These are phyloP conservation scores for Fusarium sp. DNA, from an alignment of 2,329 filamentous ascomycete genomes.

Conservation along the genomic window DNA sequence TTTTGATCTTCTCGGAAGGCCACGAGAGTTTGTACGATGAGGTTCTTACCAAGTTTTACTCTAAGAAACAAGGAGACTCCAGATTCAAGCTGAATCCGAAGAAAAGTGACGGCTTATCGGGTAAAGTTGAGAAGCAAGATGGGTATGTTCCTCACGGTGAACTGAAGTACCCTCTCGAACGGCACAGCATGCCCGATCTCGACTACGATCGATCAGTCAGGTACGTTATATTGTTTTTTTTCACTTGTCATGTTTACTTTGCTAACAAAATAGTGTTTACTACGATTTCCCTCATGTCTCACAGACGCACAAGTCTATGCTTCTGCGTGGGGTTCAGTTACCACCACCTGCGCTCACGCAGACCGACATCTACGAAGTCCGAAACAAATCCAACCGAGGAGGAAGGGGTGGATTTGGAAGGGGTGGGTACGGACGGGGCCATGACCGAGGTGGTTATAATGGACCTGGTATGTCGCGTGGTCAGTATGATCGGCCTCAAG, in stretches of 20 bases:
- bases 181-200: conserved; percentile 79
- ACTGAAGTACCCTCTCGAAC: conserved; percentile 82
- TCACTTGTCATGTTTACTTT: neutral
- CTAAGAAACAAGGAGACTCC: conserved; percentile 81
- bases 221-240: conserved; percentile 64
- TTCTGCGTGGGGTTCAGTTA: conserved; percentile 86
- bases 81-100: conserved; percentile 82
- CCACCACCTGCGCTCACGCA: conserved; percentile 80
- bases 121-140: conserved; percentile 85
- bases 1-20: conserved; percentile 85
- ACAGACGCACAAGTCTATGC: conserved; percentile 91
- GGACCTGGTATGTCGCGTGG: conserved; percentile 48
- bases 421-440: conserved; percentile 47
- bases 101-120: conserved; percentile 83
- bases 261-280: conserved; percentile 74
- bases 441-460: conserved; percentile 50
- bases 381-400: conserved; percentile 72
- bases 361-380: conserved; percentile 81
- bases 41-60: conserved; percentile 88
- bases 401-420: conserved; percentile 45
- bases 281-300: conserved; percentile 84
- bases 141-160: conserved; percentile 87
- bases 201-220: conserved; percentile 90
- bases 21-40: conserved; percentile 87
- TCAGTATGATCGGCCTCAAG: conserved; percentile 40